Conservation (phyloP, 306 rosid species). For the Mimosa bimucronata region DNA sequence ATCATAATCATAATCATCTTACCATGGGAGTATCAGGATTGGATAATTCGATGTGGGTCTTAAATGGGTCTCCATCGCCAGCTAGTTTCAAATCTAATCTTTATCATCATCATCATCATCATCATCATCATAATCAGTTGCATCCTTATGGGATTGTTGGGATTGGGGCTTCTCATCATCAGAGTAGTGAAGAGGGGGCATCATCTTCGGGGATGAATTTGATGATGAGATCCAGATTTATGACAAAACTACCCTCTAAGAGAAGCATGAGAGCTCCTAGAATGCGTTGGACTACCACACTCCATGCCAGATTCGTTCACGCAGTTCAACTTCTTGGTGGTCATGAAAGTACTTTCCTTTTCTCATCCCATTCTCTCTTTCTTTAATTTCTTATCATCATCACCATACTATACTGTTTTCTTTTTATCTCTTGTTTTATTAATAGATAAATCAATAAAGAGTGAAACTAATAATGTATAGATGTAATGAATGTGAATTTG, state of each 20-base stretch:
- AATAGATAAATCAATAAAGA: background rate
- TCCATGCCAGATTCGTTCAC: slow-evolving; percentile 86
- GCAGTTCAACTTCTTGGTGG: slow-evolving; percentile 98
- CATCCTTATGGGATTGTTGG: slow-evolving; percentile 53
- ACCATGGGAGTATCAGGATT: slow-evolving; percentile 18
- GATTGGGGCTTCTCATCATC: slow-evolving; percentile 33
- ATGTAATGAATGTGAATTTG: slow-evolving; percentile 34
- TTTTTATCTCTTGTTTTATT: background rate
- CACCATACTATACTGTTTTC: slow-evolving; percentile 1
- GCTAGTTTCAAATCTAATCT: slow-evolving; percentile 26
- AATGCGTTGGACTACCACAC: slow-evolving; percentile 94
- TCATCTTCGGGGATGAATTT: slow-evolving; percentile 47
- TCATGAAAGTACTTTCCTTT: slow-evolving; percentile 70
- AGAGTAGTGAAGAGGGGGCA: slow-evolving; percentile 22
- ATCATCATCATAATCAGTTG: slow-evolving; percentile 43
- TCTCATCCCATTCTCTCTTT: background rate
- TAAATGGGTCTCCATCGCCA: slow-evolving; percentile 25
- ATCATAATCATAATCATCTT: background rate
- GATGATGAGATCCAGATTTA: slow-evolving; percentile 81
- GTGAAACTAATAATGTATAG: slow-evolving; percentile 29
- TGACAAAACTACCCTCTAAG: slow-evolving; percentile 73
- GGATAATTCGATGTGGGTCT: slow-evolving; percentile 48
- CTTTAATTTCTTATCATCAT: background rate
- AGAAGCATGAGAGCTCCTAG: slow-evolving; percentile 94
- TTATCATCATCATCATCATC: slow-evolving; percentile 31